Evolutionary conservation across 139 green algal genomes (phyloP).

Genomic region (Mychonastes homosphaera): DNA sequence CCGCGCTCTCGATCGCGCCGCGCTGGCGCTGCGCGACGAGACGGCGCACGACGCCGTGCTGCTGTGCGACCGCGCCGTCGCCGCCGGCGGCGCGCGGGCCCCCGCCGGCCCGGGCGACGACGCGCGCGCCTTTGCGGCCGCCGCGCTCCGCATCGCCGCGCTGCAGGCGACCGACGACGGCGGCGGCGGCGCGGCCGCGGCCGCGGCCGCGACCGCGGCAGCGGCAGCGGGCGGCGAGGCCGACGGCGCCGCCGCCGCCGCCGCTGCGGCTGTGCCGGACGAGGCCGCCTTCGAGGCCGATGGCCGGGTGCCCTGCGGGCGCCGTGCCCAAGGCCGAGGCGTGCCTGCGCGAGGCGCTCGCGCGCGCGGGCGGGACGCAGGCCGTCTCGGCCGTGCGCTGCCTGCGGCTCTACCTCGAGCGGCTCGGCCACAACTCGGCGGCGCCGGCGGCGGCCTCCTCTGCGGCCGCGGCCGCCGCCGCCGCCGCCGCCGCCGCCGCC

Average conservation of each 20-base stretch:
- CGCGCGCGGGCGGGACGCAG: constrained; percentile 31
- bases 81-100: constrained; percentile 15
- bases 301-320: constrained; percentile 11
- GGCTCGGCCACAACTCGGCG: constrained; percentile 48
- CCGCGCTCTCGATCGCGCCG: constrained; percentile 3
- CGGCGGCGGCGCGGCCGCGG: too few relatives aligned
- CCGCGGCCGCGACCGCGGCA: constrained; percentile 12
- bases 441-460: background rate
- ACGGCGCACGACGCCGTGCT: constrained; percentile 43
- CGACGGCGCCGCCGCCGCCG: too few relatives aligned
- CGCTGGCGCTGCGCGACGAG: constrained; percentile 35
- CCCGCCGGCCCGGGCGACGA: too few relatives aligned
- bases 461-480: background rate
- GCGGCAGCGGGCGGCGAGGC: constrained; percentile 11
- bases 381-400: constrained; percentile 57
- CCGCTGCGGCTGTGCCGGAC: too few relatives aligned
- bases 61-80: constrained; percentile 52
- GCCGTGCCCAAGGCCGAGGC: constrained; percentile 31
- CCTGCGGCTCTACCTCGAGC: constrained; percentile 69
- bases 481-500: too few relatives aligned
- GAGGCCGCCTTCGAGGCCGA: constrained; percentile 16
- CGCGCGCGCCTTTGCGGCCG: background rate
- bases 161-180: constrained; percentile 19
- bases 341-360: constrained; percentile 30
- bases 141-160: background rate